Evolutionary conservation across 192 early-diverging fungal species (phyloP).

Genomic region (Mortierella antarctica): DNA sequence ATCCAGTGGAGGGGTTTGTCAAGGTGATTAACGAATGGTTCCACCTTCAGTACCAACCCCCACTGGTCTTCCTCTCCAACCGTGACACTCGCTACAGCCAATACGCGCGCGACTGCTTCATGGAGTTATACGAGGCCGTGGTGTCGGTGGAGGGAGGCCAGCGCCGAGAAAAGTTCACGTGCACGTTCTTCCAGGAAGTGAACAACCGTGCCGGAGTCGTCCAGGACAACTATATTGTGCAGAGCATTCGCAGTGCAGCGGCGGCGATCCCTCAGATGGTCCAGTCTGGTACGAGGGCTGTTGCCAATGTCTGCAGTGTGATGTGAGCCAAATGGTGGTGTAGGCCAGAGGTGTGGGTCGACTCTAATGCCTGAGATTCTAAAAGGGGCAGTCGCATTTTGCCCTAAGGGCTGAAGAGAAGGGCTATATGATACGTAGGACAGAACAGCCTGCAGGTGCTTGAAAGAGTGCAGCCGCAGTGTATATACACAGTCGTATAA

Average conservation of each 20-base stretch:
- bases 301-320: constrained; percentile 47
- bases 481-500: no score
- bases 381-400: no score
- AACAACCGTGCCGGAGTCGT: constrained; percentile 51
- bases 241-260: constrained; percentile 53
- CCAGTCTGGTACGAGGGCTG: constrained; percentile 38
- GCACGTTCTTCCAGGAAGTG: constrained; percentile 61
- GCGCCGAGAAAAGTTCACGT: constrained; percentile 57
- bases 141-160: constrained; percentile 49
- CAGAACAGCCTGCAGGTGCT: background rate
- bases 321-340: constrained; percentile 14
- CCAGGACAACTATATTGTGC: constrained; percentile 59
- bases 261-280: constrained; percentile 46
- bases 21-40: constrained; percentile 58
- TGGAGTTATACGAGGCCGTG: constrained; percentile 60
- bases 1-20: constrained; percentile 60
- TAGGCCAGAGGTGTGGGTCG: no score
- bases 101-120: constrained; percentile 59
- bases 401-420: background rate
- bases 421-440: background rate
- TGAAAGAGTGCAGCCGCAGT: no score
- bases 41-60: constrained; percentile 55
- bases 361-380: background rate
- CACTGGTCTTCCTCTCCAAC: constrained; percentile 60
- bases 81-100: constrained; percentile 54